Conservation (phyloP, 108 stramenopile species). For the Epipyxis sp. region DNA sequence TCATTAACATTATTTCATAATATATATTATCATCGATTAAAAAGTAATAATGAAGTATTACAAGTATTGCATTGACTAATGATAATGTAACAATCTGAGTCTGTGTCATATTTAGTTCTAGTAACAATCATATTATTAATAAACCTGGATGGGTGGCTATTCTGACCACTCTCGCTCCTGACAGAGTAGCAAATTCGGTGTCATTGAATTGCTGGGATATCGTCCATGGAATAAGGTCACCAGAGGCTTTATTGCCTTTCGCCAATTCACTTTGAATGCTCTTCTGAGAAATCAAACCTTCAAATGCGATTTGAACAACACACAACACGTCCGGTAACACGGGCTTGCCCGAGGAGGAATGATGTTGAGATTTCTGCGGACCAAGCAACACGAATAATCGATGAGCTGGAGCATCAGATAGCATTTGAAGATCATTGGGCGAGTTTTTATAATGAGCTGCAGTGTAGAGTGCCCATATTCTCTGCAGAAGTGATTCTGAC, state of each 20-base stretch:
- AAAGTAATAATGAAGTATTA: no score
- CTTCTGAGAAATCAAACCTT: slow-evolving; percentile 86
- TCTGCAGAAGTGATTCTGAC: slow-evolving; percentile 94
- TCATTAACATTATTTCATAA: no score
- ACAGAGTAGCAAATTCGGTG: slow-evolving; percentile 78
- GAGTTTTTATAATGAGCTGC: slow-evolving; percentile 99
- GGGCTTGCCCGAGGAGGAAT: slow-evolving; percentile 51
- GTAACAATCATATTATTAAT: no score
- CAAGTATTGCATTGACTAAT: no score
- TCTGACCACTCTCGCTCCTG: slow-evolving; percentile 91
- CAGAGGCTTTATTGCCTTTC: slow-evolving; percentile 85
- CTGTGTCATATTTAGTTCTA: no score
- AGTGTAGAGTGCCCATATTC: slow-evolving; percentile 92
- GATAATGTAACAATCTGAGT: no score
- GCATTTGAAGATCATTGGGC: slow-evolving; percentile 97
- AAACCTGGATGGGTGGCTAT: slow-evolving; percentile 96
- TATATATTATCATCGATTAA: no score
- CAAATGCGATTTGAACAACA: slow-evolving; percentile 76
- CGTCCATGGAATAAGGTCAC: slow-evolving; percentile 99
- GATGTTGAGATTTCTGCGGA: slow-evolving; percentile 70
- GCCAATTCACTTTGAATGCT: slow-evolving; percentile 85
- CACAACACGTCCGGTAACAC: slow-evolving; percentile 60
- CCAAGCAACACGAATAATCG: slow-evolving; percentile 90
- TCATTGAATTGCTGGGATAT: slow-evolving; percentile 98
- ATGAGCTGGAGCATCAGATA: slow-evolving; percentile 97